Evolutionary conservation across 352 stramenopile genomes (phyloP), one percentile per base, ranked within the genome.

Genomic region (Phytophthora foliorum): DNA sequence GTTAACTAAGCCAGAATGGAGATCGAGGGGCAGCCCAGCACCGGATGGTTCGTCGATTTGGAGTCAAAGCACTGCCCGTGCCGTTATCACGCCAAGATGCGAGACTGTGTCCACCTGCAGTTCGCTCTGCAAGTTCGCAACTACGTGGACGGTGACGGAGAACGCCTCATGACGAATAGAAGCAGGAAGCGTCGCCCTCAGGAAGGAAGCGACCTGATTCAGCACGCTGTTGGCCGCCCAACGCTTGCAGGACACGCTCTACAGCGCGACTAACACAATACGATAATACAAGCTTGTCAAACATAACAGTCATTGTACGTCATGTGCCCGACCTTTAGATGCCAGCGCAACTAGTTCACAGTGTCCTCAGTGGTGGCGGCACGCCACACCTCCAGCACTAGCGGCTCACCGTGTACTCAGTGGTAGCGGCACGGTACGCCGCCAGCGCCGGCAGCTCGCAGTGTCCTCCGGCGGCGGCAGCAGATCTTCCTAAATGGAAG

Each of bases 1-100:
- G 21, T 25, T 7, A 63, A 55, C 13, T n/a, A n/a, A n/a, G n/a
- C n/a, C n/a, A n/a, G n/a, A n/a, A n/a, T 63, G 56, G 19, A 54
- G 31, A 21, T 63, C 0, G 56, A 63, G 9, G 31, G 22, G 5
- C 22, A 49, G 31, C 56, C 42, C 3, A 22, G 14, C 22, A 48
- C 44, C 1, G 42, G 56, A 7, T 51, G 55, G 56, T 3, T 31
- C 11, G 44, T 55, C 2, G 27, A 55, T 6, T 6, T 55, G 14
- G 16, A 29, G 14, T 2, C 6, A 1, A 3, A 29, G 1, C 11
- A 48, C 19, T 55, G 44, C 2, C 14, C 31, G 3, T 63, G 56
- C 14, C 13, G 31, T 2, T 55, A 49, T 29, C 31, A 55, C 21
- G 16, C 19, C n/a, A 55, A 48, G 27, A 41, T 55, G 19, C 9